Evolutionary conservation across 2,329 filamentous ascomycete species (phyloP).

Genomic region (Botrytis pseudocinerea): DNA sequence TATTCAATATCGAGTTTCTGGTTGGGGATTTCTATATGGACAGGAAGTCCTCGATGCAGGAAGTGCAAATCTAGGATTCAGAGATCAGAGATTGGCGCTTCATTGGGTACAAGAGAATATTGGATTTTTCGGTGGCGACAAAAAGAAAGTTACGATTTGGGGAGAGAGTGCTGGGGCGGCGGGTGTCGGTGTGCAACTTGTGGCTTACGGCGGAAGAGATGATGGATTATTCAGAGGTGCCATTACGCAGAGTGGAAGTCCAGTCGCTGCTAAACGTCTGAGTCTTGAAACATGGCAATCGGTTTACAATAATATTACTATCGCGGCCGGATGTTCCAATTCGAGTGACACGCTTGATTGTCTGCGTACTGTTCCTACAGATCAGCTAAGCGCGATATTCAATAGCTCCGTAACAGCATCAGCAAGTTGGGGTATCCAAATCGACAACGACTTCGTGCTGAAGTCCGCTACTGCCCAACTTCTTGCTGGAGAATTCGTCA

Average conservation of each 20-base stretch:
- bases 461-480: slow-evolving; percentile 55
- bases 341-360: slow-evolving; percentile 29
- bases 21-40: slow-evolving; percentile 29
- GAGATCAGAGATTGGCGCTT: slow-evolving; percentile 46
- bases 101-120: slow-evolving; percentile 49
- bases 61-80: slow-evolving; percentile 48
- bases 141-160: slow-evolving; percentile 43
- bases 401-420: slow-evolving; percentile 44
- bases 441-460: slow-evolving; percentile 58
- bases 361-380: slow-evolving; percentile 44
- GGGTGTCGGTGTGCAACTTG: slow-evolving; percentile 48
- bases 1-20: slow-evolving; percentile 47
- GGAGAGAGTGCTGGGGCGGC: slow-evolving; percentile 44
- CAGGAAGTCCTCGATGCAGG: slow-evolving; percentile 45
- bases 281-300: slow-evolving; percentile 10
- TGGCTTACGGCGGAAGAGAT: slow-evolving; percentile 51
- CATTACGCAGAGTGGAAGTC: slow-evolving; percentile 52
- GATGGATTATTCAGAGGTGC: slow-evolving; percentile 55
- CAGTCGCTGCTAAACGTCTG: slow-evolving; percentile 23
- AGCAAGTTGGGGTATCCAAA: slow-evolving; percentile 44
- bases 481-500: slow-evolving; percentile 58
- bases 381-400: slow-evolving; percentile 46
- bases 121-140: slow-evolving; percentile 46
- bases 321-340: slow-evolving; percentile 37
- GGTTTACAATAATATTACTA: slow-evolving; percentile 39